Evolutionary conservation across 768 basidiomycete genomes (phyloP).

Genomic region (Termitomyces sp.): DNA sequence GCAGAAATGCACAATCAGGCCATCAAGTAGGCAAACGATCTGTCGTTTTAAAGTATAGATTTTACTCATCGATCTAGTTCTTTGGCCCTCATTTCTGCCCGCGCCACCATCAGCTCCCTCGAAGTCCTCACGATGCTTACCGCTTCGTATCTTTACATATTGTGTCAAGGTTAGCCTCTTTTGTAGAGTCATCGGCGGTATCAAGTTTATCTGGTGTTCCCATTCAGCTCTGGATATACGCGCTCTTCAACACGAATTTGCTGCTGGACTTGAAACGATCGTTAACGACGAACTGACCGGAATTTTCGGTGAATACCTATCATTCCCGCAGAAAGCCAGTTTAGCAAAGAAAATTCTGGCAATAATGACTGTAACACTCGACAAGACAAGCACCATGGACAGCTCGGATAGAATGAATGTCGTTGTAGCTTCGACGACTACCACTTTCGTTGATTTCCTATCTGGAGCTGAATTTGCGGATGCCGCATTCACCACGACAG

Average conservation of each 20-base stretch:
- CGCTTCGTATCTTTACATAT: slow-evolving; percentile 67
- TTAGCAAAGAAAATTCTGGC: slow-evolving; percentile 33
- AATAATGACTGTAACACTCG: slow-evolving; percentile 51
- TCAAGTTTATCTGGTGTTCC: background rate
- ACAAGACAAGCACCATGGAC: slow-evolving; percentile 70
- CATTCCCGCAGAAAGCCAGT: slow-evolving; percentile 24
- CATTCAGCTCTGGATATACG: slow-evolving; percentile 74
- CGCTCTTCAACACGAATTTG: slow-evolving; percentile 63
- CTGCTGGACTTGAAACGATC: slow-evolving; percentile 39
- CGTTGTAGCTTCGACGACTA: slow-evolving; percentile 54
- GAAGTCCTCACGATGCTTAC: slow-evolving; percentile 69
- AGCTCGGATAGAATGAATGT: slow-evolving; percentile 60
- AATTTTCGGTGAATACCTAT: slow-evolving; percentile 38
- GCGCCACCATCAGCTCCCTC: slow-evolving; percentile 66
- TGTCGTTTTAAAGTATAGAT: background rate
- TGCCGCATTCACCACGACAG: slow-evolving; percentile 16
- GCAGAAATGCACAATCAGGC: slow-evolving; percentile 88
- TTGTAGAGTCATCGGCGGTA: background rate
- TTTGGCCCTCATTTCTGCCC: slow-evolving; percentile 68
- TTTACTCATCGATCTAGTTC: slow-evolving; percentile 29
- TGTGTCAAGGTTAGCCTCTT: slow-evolving; percentile 54
- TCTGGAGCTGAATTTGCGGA: slow-evolving; percentile 35
- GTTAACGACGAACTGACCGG: slow-evolving; percentile 45
- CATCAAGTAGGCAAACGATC: slow-evolving; percentile 54
- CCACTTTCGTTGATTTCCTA: slow-evolving; percentile 43